phyloP scores from a whole-genome alignment of 345 rosid species.

The Aethionema arabicum region DNA sequence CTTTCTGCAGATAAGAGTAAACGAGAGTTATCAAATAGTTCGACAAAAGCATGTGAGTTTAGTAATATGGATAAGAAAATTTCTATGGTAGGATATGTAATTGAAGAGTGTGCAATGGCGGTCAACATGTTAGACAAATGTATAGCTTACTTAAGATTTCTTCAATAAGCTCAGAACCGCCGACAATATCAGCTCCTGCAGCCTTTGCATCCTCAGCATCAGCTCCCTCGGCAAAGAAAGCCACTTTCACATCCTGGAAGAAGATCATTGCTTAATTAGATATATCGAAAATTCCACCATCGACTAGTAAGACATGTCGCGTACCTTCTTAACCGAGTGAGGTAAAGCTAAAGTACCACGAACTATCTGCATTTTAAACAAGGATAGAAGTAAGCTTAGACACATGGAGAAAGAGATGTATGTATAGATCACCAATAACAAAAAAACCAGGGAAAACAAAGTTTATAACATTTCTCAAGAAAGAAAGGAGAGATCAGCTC shows the following conservation, averaged over 20 bases:
- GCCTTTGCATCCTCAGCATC: constrained; percentile 98
- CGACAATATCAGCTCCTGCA: constrained; percentile 96
- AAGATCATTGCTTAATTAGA: not conserved
- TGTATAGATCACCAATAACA: too few relatives aligned
- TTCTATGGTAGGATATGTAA: too few relatives aligned
- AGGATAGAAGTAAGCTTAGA: constrained; percentile 13
- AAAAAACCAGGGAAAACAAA: not conserved
- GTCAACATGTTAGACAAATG: constrained; percentile 6
- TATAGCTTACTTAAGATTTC: constrained; percentile 60
- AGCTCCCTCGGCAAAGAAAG: constrained; percentile 86
- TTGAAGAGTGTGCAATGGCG: too few relatives aligned
- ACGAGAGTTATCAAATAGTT: not conserved
- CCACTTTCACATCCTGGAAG: constrained; percentile 78
- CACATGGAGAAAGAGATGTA: not conserved
- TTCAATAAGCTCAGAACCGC: constrained; percentile 83
- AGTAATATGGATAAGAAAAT: too few relatives aligned
- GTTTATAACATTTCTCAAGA: not conserved
- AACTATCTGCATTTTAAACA: constrained; percentile 63
- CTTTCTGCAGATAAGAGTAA: constrained; percentile 50
- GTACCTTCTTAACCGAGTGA: constrained; percentile 84
- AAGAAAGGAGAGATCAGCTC: not conserved
- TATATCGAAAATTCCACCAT: not conserved
- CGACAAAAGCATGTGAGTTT: not conserved
- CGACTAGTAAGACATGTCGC: constrained; percentile 18
- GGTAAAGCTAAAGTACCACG: constrained; percentile 90